Conservation (phyloP, 2,329 filamentous ascomycete genomes). For the Lachnellula suecica region DNA sequence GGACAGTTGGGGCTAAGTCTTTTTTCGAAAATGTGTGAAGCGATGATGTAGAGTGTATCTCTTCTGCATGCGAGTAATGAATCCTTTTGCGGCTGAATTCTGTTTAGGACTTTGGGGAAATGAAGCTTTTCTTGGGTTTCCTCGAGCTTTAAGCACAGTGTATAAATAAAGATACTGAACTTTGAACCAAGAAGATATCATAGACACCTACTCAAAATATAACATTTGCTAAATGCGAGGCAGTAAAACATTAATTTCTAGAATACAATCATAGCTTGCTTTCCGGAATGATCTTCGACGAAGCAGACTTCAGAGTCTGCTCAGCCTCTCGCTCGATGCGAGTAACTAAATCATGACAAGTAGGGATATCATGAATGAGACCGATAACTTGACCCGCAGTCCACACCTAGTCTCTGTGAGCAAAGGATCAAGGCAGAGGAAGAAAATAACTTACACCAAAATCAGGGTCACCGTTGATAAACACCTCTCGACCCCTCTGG, state of each 20-base stretch:
- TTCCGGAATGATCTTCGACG: constrained; percentile 52
- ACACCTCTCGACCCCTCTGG: constrained; percentile 87
- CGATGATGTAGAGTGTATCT: neutral
- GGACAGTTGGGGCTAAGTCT: constrained; percentile 10
- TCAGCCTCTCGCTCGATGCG: constrained; percentile 79
- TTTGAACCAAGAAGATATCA: too few species aligned
- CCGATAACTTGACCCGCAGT: constrained; percentile 95
- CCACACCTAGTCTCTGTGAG: constrained; percentile 67
- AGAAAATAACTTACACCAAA: constrained; percentile 67
- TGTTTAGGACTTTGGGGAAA: too few species aligned
- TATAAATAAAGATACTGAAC: too few species aligned
- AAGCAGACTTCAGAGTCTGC: constrained; percentile 60
- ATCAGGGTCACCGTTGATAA: constrained; percentile 86
- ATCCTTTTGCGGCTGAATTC: too few species aligned
- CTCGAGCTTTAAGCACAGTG: too few species aligned
- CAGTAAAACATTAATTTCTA: constrained; percentile 3
- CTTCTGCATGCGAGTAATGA: neutral
- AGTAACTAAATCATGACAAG: constrained; percentile 65
- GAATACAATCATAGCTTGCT: constrained; percentile 46
- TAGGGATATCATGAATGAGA: constrained; percentile 79
- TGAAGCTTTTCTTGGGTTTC: too few species aligned
- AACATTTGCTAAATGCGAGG: neutral
- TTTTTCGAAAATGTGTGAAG: neutral
- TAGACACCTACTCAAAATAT: too few species aligned
- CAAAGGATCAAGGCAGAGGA: constrained; percentile 3